Evolutionary conservation across 192 early-diverging fungal genomes (phyloP), one percentile per base, ranked within the genome.

Genomic region (Obelidium mucronatum): DNA sequence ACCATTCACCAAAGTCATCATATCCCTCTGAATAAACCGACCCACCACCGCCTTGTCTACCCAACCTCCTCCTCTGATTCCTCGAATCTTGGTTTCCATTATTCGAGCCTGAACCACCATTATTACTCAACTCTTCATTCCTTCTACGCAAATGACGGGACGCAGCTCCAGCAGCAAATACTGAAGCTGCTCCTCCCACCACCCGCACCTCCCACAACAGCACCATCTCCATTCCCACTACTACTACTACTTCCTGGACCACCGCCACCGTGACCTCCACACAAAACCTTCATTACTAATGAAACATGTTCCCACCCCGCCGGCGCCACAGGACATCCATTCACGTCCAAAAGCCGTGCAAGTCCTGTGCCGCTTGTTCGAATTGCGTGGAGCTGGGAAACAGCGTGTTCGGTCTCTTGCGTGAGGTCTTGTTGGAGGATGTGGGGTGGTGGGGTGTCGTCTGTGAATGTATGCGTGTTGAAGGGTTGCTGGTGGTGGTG

Each of bases 241-340:
- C 55, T 58, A 8, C 8, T 13, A 58, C 55, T 58, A 22, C 17
- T 24, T 8, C 22, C 55, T 13, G 17, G 6, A 13, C 5, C 56
- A 6, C 56, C 56, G 8, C 56, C 56, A 59, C 6, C 56, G 13
- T 5, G 17, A 0, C 61, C 61, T 3, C 34, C 17, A 24, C 66
- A 67, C 11, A 67, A 36, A 13, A 67, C 31, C 22, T 58, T 54
- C 69, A 72, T 72, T 13, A 72, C 55, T 1, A 72, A 3, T 37
- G 54, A 51, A n/a, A 72, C 69, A 36, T 72, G 69, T 33, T 55
- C 52, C 69, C 69, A 72, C 8, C 69, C 19, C 51, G 53, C 51
- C 6, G 69, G 69, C 26, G 69, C 17, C 4, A 72, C 51, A 28
- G 55, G 69, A 54, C 37, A 36, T 11, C 54, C 69, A 24, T 72